Percentiles rank a stretch among this genome's conserved stretches.
Conservation (phyloP, 805 yeast genomes). For the Starmera quercuum region DNA sequence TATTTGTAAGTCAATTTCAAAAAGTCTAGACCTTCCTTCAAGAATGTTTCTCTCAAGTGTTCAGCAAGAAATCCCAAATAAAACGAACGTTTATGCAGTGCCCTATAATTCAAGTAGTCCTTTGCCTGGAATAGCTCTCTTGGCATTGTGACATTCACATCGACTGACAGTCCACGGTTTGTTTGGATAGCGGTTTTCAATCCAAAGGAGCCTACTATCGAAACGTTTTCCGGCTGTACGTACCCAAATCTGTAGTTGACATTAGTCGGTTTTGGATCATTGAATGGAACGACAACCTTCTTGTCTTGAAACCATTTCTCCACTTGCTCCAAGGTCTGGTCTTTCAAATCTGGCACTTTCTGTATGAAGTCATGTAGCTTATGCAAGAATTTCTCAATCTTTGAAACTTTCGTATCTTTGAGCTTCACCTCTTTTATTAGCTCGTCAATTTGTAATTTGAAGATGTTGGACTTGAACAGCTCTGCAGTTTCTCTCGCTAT, state of each 20-base stretch:
- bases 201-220: conserved; percentile 86
- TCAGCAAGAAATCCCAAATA: conserved; percentile 76
- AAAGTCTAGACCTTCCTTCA: conserved; percentile 43
- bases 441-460: conserved; percentile 93
- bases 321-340: conserved; percentile 49
- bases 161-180: conserved; percentile 60
- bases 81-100: conserved; percentile 82
- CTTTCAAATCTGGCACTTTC: conserved; percentile 49
- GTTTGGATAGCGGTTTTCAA: conserved; percentile 70
- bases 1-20: conserved; percentile 54
- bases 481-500: conserved; percentile 92
- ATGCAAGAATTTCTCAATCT: conserved; percentile 70
- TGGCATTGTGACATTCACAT: conserved; percentile 82
- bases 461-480: conserved; percentile 87
- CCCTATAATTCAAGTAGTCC: conserved; percentile 86
- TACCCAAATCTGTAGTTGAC: conserved; percentile 68
- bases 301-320: conserved; percentile 43
- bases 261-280: conserved; percentile 79
- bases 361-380: conserved; percentile 62
- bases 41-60: conserved; percentile 44
- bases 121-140: conserved; percentile 65
- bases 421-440: conserved; percentile 71
- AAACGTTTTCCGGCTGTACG: conserved; percentile 61
- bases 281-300: conserved; percentile 68
- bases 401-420: conserved; percentile 57